Percentiles rank a stretch among this genome's conserved stretches.
These are phyloP conservation scores for Ophiostoma fasciatum DNA, from an alignment of 2,329 filamentous ascomycete genomes.

Conservation along the genomic window DNA sequence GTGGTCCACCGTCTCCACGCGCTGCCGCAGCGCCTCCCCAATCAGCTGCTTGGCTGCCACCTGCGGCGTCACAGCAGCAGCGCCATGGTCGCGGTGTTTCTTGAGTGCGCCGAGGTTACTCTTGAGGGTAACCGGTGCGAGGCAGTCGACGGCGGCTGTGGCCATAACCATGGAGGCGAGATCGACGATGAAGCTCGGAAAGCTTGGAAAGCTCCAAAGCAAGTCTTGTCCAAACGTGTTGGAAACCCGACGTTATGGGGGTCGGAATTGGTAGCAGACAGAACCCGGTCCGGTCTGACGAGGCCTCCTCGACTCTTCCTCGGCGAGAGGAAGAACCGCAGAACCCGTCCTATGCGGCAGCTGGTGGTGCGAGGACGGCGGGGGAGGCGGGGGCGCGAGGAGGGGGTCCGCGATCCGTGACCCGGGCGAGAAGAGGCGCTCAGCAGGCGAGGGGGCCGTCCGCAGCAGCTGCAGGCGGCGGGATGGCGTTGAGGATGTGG, in stretches of 20 bases:
- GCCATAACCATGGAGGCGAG: slow-evolving; percentile 55
- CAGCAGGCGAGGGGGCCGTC: slow-evolving; percentile 25
- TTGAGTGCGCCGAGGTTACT: slow-evolving; percentile 35
- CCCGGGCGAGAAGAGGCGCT: slow-evolving; percentile 25
- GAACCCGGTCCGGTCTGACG: slow-evolving; percentile 82
- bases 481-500: slow-evolving; percentile 52
- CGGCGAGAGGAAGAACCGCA: slow-evolving; percentile 97
- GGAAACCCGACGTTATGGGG: slow-evolving; percentile 72
- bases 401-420: slow-evolving; percentile 34
- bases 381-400: slow-evolving; percentile 32
- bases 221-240: no score
- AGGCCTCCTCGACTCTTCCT: slow-evolving; percentile 99
- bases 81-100: slow-evolving; percentile 26
- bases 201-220: no score
- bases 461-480: slow-evolving; percentile 40
- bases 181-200: no score
- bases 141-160: slow-evolving; percentile 38
- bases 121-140: slow-evolving; percentile 33
- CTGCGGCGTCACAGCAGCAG: no score
- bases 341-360: slow-evolving; percentile 99
- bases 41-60: slow-evolving; percentile 80
- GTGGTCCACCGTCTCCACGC: slow-evolving; percentile 70
- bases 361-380: slow-evolving; percentile 54
- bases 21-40: slow-evolving; percentile 71
- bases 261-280: slow-evolving; percentile 88